Conservation (phyloP, 495 filamentous ascomycete species). For the Aspergillus hancockii region DNA sequence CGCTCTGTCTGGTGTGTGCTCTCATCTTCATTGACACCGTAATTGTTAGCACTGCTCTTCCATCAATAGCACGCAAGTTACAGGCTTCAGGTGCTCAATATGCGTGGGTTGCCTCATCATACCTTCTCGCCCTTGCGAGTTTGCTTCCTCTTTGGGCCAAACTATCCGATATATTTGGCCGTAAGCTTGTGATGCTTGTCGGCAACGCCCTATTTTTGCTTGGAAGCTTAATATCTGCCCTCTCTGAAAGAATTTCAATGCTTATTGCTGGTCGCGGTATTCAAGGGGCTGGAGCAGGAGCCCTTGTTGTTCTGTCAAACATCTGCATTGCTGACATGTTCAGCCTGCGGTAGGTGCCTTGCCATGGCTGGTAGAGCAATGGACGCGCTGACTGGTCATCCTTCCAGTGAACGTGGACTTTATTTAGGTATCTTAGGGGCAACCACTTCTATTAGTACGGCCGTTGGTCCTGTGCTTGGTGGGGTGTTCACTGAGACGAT, state of each 20-base stretch:
- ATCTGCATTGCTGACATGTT: not conserved
- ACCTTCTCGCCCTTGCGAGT: conserved; percentile 59
- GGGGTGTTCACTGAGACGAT: not conserved
- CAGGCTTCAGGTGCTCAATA: conserved; percentile 52
- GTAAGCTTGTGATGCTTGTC: conserved; percentile 66
- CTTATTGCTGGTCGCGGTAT: not conserved
- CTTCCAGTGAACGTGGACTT: no score
- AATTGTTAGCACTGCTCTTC: conserved; percentile 39
- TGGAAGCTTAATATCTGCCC: conserved; percentile 60
- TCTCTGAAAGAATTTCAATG: conserved; percentile 50
- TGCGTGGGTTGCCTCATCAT: conserved; percentile 64
- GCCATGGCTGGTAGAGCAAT: not conserved
- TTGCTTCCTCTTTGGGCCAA: conserved; percentile 66
- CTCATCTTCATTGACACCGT: conserved; percentile 37
- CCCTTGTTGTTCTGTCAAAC: not conserved
- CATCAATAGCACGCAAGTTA: conserved; percentile 57
- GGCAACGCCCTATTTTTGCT: conserved; percentile 67
- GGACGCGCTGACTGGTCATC: not conserved
- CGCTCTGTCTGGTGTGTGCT: no score
- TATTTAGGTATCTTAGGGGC: no score
- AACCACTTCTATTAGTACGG: not conserved
- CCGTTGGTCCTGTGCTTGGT: not conserved
- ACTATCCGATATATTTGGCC: conserved; percentile 72
- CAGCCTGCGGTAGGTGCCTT: not conserved
- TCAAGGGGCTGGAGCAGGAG: not conserved